Evolutionary conservation across 2,329 filamentous ascomycete species (phyloP).

Genomic region (Cercospora sojina): DNA sequence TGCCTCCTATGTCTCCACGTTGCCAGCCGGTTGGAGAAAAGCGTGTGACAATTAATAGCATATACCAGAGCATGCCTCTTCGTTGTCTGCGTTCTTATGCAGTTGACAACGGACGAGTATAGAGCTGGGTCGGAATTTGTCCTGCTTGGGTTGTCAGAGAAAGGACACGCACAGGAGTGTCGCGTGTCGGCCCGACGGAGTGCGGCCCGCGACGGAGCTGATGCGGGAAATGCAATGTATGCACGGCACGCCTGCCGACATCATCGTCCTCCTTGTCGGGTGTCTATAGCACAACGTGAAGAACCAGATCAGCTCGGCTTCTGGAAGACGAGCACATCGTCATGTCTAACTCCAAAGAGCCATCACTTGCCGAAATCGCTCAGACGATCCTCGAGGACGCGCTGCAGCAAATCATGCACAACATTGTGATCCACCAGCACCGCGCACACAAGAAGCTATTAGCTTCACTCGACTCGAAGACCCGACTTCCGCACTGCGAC

Average conservation of each 20-base stretch:
- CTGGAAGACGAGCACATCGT: background rate
- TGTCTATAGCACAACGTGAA: background rate
- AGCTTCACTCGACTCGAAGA: constrained; percentile 71
- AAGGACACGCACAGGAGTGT: background rate
- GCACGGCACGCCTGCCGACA: background rate
- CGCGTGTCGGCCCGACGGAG: background rate
- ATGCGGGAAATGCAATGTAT: background rate
- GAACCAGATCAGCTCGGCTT: background rate
- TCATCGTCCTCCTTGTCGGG: background rate
- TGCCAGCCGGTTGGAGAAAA: too few relatives aligned
- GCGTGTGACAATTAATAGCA: too few relatives aligned
- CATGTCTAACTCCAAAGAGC: constrained; percentile 14
- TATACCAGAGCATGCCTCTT: too few relatives aligned
- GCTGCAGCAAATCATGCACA: constrained; percentile 73
- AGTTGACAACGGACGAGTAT: too few relatives aligned
- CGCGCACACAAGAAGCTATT: constrained; percentile 75
- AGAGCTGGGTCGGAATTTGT: too few relatives aligned
- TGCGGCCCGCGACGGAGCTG: background rate
- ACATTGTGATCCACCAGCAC: constrained; percentile 71
- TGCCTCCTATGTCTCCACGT: too few relatives aligned
- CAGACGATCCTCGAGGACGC: constrained; percentile 70
- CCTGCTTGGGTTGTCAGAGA: too few relatives aligned
- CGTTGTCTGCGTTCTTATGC: too few relatives aligned
- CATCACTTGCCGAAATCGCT: constrained; percentile 39
- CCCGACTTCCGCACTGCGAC: constrained; percentile 69